Conservation (phyloP, 2,329 filamentous ascomycete species). For the Stemphylium beticola region DNA sequence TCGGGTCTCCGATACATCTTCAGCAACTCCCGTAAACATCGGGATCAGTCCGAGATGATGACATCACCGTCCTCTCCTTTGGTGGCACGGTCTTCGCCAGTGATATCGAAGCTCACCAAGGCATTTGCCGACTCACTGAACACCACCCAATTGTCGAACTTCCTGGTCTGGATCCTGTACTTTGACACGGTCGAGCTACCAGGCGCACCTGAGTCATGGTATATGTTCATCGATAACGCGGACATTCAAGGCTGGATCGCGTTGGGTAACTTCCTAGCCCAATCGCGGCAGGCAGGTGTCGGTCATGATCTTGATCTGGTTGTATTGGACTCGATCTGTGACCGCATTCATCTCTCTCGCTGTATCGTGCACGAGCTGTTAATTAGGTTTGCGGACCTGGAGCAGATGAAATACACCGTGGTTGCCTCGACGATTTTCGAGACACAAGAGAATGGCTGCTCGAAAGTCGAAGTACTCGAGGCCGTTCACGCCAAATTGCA, state of each 20-base stretch:
- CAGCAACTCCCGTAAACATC: not conserved
- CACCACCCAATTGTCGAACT: slow-evolving; percentile 21
- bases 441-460: not conserved
- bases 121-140: slow-evolving; percentile 27
- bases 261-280: slow-evolving; percentile 18
- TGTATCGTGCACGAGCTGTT: slow-evolving; percentile 16
- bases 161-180: slow-evolving; percentile 33
- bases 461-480: slow-evolving; percentile 13
- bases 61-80: slow-evolving; percentile 2
- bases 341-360: slow-evolving; percentile 16
- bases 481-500: slow-evolving; percentile 13
- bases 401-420: slow-evolving; percentile 23
- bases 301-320: slow-evolving; percentile 20
- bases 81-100: not conserved
- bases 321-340: slow-evolving; percentile 26
- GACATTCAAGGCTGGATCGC: slow-evolving; percentile 34
- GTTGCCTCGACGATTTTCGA: slow-evolving; percentile 7
- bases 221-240: slow-evolving; percentile 15
- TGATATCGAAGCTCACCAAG: slow-evolving; percentile 11
- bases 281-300: not conserved
- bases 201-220: slow-evolving; percentile 24
- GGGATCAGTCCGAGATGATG: slow-evolving; percentile 2
- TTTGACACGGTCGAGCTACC: slow-evolving; percentile 31
- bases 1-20: slow-evolving; percentile 4
- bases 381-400: slow-evolving; percentile 19